Conservation (phyloP, 2,329 filamentous ascomycete species). For the Nothopassalora personata region DNA sequence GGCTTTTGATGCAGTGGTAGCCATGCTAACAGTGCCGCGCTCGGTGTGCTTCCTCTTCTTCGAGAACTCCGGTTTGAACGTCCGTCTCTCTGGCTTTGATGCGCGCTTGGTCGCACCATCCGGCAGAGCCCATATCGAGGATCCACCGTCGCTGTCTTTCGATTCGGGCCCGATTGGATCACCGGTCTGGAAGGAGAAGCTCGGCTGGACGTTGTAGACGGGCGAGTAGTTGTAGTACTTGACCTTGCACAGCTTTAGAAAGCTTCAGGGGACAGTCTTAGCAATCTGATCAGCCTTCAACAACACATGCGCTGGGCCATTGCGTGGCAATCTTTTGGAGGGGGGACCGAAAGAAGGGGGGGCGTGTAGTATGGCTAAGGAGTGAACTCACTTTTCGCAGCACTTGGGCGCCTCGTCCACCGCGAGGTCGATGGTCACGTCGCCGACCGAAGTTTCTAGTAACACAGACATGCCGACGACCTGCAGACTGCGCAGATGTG, state of each 20-base stretch:
- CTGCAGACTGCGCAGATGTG: background rate
- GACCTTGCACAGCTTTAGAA: constrained; percentile 95
- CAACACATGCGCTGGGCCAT: constrained; percentile 26
- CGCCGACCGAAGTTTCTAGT: constrained; percentile 85
- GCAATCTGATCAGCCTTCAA: constrained; percentile 51
- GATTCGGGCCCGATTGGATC: constrained; percentile 87
- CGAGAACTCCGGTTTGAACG: constrained; percentile 75
- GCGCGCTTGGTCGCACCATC: constrained; percentile 61
- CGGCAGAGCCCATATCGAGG: constrained; percentile 83
- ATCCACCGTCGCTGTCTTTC: constrained; percentile 81
- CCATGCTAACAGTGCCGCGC: constrained; percentile 93
- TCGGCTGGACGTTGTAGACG: constrained; percentile 84
- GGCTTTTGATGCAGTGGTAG: constrained; percentile 69
- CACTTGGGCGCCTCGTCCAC: constrained; percentile 83
- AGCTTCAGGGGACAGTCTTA: constrained; percentile 59
- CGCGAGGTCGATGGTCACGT: constrained; percentile 90
- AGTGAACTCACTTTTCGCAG: constrained; percentile 80
- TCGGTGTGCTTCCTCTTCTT: constrained; percentile 84
- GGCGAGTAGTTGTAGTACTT: constrained; percentile 99
- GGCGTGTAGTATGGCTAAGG: background rate
- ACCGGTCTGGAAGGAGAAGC: constrained; percentile 94
- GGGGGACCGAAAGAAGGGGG: no score
- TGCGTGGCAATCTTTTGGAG: constrained; percentile 11
- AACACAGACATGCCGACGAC: constrained; percentile 73
- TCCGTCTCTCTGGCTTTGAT: constrained; percentile 40